Evolutionary conservation across 2,329 filamentous ascomycete species (phyloP), one percentile per base, ranked within the genome.

Genomic region (Fonsecaea monophora): DNA sequence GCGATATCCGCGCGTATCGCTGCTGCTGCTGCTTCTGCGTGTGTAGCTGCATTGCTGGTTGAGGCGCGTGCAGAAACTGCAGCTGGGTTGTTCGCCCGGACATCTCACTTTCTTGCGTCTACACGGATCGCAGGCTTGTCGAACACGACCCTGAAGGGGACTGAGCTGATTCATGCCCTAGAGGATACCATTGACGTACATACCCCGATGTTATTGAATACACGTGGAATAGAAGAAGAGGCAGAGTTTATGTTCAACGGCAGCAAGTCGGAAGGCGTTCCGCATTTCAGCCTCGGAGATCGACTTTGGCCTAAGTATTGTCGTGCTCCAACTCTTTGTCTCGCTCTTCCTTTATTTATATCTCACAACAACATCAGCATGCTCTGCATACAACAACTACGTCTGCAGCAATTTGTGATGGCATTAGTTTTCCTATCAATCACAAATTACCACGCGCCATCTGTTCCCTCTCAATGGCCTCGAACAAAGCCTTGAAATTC

Each of bases 401-500:
- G 10, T 10, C 9, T 12, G 45, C 45, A 50, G 25, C 5, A 18
- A 18, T 48, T 8, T 21, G 37, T 1, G 2, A 48, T 12, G 12
- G 35, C 6, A 8, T 45, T 48, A 13, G 37, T 5, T 61, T n/a
- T 53, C 3, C 13, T 25, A 13, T 37, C 15, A 18, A 42, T 79
- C 79, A 92, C 79, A 97, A 77, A 76, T 97, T 97, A 1, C 94
- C 94, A 64, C 94, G 84, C 78, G 90, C 84, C 54, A 88, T 92
- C 83, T 97, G 94, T 79, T 97, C 94, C 59, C 94, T 84, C 85
- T 97, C 94, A 77, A 97, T 96, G 2, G 94, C 94, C 83, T 97
- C 94, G 75, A 97, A 97, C 73, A 97, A 75, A 68, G 90, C 93
- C 87, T 93, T 97, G 82, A 97, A 97, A 79, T 97, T 98, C 0